A percentile compares a stretch with the other conserved stretches of the same genome.
phyloP scores from a whole-genome alignment of 345 rosid species.

The Eutrema japonicum region DNA sequence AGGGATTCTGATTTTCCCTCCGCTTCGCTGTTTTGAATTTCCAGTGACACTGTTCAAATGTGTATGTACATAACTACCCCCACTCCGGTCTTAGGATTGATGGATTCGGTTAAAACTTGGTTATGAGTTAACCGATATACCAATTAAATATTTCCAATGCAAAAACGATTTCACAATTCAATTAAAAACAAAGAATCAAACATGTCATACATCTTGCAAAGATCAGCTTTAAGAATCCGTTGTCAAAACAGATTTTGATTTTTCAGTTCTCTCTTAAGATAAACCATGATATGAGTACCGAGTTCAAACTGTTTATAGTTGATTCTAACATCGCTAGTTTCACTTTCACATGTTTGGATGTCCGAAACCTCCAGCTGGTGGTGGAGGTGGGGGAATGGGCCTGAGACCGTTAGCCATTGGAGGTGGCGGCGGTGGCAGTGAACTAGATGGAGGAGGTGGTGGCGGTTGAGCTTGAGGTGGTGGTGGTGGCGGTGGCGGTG shows the following conservation, averaged over 20 bases:
- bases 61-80: slow-evolving; percentile 15
- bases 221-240: slow-evolving; percentile 2
- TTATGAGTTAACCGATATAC: slow-evolving; percentile 5
- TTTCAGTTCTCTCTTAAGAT: background rate
- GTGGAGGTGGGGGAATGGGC: slow-evolving; percentile 77
- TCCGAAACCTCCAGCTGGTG: slow-evolving; percentile 74
- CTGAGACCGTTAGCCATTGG: slow-evolving; percentile 76
- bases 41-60: slow-evolving; percentile 4
- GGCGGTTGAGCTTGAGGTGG: slow-evolving; percentile 71
- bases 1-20: slow-evolving; percentile 56
- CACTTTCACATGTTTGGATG: slow-evolving; percentile 44
- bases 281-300: slow-evolving; percentile 2
- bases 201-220: background rate
- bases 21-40: slow-evolving; percentile 48
- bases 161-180: background rate
- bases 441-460: slow-evolving; percentile 71
- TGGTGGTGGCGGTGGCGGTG: slow-evolving; percentile 75
- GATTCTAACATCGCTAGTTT: slow-evolving; percentile 12
- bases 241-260: slow-evolving; percentile 27
- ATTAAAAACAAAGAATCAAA: background rate
- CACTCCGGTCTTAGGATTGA: background rate
- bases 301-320: slow-evolving; percentile 5
- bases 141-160: background rate
- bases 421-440: slow-evolving; percentile 79
- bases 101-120: background rate